Percentiles rank a stretch among this genome's conserved stretches.
Evolutionary conservation across 148 eudicot genomes (phyloP).

Genomic region (Chenopodium album): DNA sequence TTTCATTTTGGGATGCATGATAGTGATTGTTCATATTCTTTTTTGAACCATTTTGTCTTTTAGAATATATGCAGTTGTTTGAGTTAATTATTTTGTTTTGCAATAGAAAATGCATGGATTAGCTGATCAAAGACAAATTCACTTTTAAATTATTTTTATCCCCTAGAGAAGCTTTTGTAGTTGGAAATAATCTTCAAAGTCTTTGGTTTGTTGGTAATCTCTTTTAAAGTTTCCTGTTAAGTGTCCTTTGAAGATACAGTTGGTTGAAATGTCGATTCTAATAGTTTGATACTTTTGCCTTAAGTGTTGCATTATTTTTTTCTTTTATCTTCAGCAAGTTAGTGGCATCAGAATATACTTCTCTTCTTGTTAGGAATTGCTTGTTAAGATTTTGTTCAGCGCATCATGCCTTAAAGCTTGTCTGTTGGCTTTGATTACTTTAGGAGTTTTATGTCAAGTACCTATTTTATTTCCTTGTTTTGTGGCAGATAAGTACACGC

Average conservation of each 20-base stretch:
- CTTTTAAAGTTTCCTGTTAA: not conserved
- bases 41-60: no score
- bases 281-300: not conserved
- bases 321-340: not conserved
- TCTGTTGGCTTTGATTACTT: not conserved
- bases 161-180: not conserved
- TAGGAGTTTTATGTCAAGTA: not conserved
- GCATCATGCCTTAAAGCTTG: not conserved
- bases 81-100: not conserved
- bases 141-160: no score
- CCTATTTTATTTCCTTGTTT: no score
- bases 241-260: not conserved
- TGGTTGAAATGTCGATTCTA: not conserved
- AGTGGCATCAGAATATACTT: not conserved
- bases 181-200: not conserved
- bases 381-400: not conserved
- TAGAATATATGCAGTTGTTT: not conserved
- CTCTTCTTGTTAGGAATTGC: not conserved
- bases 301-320: not conserved
- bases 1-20: not conserved
- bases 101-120: not conserved
- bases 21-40: no score
- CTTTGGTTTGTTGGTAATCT: not conserved
- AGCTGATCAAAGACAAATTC: not conserved
- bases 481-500: no score